Evolutionary conservation across 495 filamentous ascomycete genomes (phyloP), one percentile per base, ranked within the genome.

Genomic region (Lasiosphaeria hispida): DNA sequence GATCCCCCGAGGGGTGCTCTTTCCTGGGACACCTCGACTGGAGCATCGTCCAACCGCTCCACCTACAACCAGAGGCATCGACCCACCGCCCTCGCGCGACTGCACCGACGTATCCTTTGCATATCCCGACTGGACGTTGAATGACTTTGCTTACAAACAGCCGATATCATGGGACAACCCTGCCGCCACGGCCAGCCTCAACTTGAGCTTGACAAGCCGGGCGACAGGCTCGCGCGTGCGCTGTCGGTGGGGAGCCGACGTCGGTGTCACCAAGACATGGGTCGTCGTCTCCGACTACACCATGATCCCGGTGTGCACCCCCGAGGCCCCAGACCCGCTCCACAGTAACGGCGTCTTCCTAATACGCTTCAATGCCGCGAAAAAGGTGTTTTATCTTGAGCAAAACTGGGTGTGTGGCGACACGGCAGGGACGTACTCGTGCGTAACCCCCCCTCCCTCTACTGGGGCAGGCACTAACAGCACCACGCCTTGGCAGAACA

Each of bases 191-290:
- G 48, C 48, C 3, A 51, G 48, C 48, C 37, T 51, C 34, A 51
- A 51, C 48, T 36, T 38, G 48, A 51, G 48, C 48, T 1, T 51
- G 8, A 51, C 30, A 1, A 23, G 37, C 48, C 48, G 34, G 34
- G 30, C 48, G 15, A 51, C 48, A 1, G 48, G 48, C 5, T 23
- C 37, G 10, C 23, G 30, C 11, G 14, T 36, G 48, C 48, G 48
- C 48, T 51, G 48, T 14, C 48, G 37, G 15, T 51, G 48, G 48
- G 48, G 48, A 51, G 48, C 48, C 34, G 48, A 51, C 4, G 48
- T n/a, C 48, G 48, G 48, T 6, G 48, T 51, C 30, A 51, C 48
- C 5, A 23, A 51, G 15, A 37, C 0, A 3, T 51, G 48, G 48
- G 1, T 3, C 1, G 1, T 5, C 48, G 48, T 51, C 10, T 51